phyloP scores from a whole-genome alignment of 2,329 filamentous ascomycete species.

The Botrytis aclada region DNA sequence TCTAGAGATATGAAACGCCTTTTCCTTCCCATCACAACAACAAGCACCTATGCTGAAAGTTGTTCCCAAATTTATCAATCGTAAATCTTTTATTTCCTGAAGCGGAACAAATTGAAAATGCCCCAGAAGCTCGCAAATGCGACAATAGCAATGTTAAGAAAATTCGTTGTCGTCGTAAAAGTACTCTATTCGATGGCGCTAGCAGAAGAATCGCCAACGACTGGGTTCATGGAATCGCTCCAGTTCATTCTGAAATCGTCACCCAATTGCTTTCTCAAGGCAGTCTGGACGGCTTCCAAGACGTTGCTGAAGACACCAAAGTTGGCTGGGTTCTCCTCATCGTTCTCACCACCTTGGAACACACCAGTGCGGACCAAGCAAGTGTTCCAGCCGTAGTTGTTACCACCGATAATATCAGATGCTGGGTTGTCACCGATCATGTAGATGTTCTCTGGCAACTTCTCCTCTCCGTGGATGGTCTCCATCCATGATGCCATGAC shows the following conservation, averaged over 20 bases:
- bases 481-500: constrained; percentile 74
- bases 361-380: constrained; percentile 75
- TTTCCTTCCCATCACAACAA: constrained; percentile 7
- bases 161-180: constrained; percentile 6
- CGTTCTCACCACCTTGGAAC: constrained; percentile 61
- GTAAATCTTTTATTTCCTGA: background rate
- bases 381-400: constrained; percentile 81
- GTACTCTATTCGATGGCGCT: constrained; percentile 52
- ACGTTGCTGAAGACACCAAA: constrained; percentile 75
- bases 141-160: constrained; percentile 2
- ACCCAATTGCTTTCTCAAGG: constrained; percentile 67
- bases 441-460: constrained; percentile 58
- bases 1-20: background rate
- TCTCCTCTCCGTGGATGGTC: constrained; percentile 63
- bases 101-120: background rate
- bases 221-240: constrained; percentile 68
- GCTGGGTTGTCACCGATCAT: constrained; percentile 76
- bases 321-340: constrained; percentile 72
- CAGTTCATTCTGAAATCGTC: constrained; percentile 72
- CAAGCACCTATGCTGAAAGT: constrained; percentile 11
- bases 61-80: background rate
- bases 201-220: constrained; percentile 51
- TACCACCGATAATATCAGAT: constrained; percentile 71
- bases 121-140: constrained; percentile 1
- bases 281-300: constrained; percentile 65